phyloP scores from a whole-genome alignment of 208 protist species.

The Wallacemonas collosoma region DNA sequence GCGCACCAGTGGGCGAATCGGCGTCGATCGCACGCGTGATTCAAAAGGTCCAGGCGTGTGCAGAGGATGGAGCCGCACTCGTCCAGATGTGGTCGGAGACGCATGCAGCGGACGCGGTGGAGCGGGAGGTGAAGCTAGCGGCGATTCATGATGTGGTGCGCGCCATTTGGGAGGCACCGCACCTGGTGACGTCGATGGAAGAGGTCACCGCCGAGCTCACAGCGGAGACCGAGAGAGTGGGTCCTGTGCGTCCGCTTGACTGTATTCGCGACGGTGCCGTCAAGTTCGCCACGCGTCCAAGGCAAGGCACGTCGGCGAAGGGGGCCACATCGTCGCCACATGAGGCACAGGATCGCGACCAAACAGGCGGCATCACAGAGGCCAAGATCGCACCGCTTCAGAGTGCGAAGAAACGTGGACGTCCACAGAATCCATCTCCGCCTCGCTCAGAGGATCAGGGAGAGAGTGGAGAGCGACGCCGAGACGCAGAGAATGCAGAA shows the following conservation, averaged over 20 bases:
- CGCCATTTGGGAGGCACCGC: constrained; percentile 24
- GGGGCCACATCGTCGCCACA: neutral
- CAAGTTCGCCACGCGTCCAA: neutral
- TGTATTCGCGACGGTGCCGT: constrained; percentile 5
- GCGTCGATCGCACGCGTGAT: neutral
- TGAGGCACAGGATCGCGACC: neutral
- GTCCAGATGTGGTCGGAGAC: neutral
- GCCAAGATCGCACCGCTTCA: neutral
- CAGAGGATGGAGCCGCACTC: neutral
- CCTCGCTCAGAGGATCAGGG: neutral
- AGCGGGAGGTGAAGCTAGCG: neutral
- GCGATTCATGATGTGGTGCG: constrained; percentile 17
- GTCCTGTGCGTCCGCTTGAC: constrained; percentile 6
- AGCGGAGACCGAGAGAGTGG: constrained; percentile 1
- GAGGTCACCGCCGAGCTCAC: constrained; percentile 12
- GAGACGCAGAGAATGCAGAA: neutral
- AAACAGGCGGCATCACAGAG: neutral
- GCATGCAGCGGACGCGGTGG: neutral
- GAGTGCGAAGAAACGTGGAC: neutral
- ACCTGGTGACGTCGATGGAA: constrained; percentile 16
- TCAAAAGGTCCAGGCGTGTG: neutral
- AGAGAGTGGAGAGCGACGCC: neutral
- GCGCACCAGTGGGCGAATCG: neutral
- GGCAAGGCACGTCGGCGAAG: neutral
- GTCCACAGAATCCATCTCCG: neutral